Conservation (phyloP, 2,329 filamentous ascomycete genomes). For the Helicocarpus griseus region DNA sequence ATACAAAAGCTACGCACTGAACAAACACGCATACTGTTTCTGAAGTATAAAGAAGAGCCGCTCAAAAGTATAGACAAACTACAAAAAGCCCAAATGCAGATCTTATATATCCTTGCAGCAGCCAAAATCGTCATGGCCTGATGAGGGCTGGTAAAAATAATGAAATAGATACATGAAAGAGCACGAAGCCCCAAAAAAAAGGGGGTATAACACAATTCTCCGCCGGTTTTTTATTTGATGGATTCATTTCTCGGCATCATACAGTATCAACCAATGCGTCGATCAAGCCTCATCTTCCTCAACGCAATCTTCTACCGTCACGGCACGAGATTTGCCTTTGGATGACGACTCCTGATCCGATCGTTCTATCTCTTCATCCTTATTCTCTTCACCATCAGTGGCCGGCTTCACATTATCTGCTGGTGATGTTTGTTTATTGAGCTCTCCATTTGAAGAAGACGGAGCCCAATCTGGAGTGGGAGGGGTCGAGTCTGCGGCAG, state of each 20-base stretch:
- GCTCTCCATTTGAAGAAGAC: slow-evolving; percentile 1
- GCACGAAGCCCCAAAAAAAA: too few relatives aligned
- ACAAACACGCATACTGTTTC: too few relatives aligned
- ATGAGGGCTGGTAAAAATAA: too few relatives aligned
- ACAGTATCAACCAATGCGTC: neutral
- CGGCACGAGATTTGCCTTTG: slow-evolving; percentile 13
- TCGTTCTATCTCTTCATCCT: neutral
- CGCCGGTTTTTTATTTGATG: neutral
- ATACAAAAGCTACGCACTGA: too few relatives aligned
- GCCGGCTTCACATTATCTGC: neutral
- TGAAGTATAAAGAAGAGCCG: too few relatives aligned
- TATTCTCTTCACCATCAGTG: neutral
- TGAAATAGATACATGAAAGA: too few relatives aligned
- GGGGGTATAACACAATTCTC: too few relatives aligned
- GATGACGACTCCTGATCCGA: neutral
- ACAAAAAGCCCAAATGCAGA: too few relatives aligned
- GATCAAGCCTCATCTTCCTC: slow-evolving; percentile 8
- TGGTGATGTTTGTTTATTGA: neutral
- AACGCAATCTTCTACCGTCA: slow-evolving; percentile 12
- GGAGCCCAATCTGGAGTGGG: slow-evolving; percentile 2
- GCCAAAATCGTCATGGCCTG: too few relatives aligned
- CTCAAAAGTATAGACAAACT: too few relatives aligned
- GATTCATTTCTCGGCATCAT: neutral
- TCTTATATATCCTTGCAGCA: too few relatives aligned
- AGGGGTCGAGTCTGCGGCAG: neutral